Evolutionary conservation across 805 yeast genomes (phyloP).

Genomic region (Candida ficus): DNA sequence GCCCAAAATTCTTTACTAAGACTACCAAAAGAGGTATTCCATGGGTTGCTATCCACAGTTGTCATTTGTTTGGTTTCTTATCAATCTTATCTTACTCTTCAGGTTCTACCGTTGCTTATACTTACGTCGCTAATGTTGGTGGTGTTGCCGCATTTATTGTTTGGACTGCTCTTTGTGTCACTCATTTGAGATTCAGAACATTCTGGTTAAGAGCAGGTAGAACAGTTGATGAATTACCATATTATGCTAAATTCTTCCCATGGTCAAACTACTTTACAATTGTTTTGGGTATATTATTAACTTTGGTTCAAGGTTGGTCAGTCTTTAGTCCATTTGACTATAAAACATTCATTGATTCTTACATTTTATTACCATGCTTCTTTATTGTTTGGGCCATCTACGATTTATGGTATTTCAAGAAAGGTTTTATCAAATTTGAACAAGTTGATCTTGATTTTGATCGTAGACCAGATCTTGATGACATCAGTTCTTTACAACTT

Average conservation of each 20-base stretch:
- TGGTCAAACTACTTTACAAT: constrained; percentile 35
- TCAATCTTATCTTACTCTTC: constrained; percentile 51
- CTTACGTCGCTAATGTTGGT: constrained; percentile 69
- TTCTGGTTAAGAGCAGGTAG: constrained; percentile 57
- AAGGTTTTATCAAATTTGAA: constrained; percentile 32
- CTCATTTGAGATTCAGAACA: constrained; percentile 64
- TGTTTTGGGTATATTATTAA: constrained; percentile 33
- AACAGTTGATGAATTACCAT: constrained; percentile 61
- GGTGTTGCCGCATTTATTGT: constrained; percentile 71
- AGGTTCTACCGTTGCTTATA: constrained; percentile 54
- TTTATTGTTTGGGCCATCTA: constrained; percentile 36
- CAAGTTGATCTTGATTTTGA: constrained; percentile 48
- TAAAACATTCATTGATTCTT: constrained; percentile 51
- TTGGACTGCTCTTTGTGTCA: constrained; percentile 58
- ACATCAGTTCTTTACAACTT: no score
- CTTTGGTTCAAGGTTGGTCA: constrained; percentile 45
- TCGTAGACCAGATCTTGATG: constrained; percentile 36
- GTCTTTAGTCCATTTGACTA: constrained; percentile 44
- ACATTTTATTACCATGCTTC: constrained; percentile 57
- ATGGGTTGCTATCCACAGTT: constrained; percentile 49
- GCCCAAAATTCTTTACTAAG: constrained; percentile 49
- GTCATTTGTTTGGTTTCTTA: constrained; percentile 56
- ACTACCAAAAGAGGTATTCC: constrained; percentile 62
- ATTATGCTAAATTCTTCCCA: constrained; percentile 54
- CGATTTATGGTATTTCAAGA: constrained; percentile 37